Percentiles rank a stretch among this genome's conserved stretches.
Evolutionary conservation across 78 protist species (phyloP).

Genomic region (Carpediemonas membranifera): DNA sequence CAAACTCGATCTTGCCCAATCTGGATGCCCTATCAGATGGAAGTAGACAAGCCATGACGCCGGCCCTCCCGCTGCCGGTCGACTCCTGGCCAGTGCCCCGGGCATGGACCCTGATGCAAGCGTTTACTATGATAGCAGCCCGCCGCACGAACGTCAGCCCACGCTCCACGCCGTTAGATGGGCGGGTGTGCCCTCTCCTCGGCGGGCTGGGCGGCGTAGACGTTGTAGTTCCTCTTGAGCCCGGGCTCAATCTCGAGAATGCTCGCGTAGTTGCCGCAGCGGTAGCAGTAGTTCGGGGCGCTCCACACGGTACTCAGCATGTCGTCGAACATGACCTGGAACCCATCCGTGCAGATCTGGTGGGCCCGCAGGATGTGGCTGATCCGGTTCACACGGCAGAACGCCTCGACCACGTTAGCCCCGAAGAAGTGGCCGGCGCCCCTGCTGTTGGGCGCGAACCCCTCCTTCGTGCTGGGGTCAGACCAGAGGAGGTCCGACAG

Average conservation of each 20-base stretch:
- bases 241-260: slow-evolving; percentile 16
- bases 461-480: not conserved
- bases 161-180: no score
- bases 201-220: slow-evolving; percentile 1
- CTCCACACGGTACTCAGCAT: slow-evolving; percentile 3
- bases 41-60: no score
- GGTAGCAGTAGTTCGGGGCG: slow-evolving; percentile 10
- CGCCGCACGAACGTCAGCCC: no score
- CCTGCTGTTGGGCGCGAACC: not conserved
- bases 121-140: no score
- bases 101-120: no score
- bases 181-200: no score
- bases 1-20: no score
- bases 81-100: no score
- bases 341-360: slow-evolving; percentile 3
- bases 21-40: no score
- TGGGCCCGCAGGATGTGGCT: slow-evolving; percentile 15
- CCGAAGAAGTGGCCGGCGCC: slow-evolving; percentile 7
- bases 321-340: slow-evolving; percentile 26
- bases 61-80: no score
- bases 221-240: slow-evolving; percentile 11
- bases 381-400: not conserved
- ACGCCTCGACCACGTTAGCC: not conserved
- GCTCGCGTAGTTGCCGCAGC: slow-evolving; percentile 42
- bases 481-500: not conserved